Conservation (phyloP, 139 green algal species). For the Volvox reticuliferus region DNA sequence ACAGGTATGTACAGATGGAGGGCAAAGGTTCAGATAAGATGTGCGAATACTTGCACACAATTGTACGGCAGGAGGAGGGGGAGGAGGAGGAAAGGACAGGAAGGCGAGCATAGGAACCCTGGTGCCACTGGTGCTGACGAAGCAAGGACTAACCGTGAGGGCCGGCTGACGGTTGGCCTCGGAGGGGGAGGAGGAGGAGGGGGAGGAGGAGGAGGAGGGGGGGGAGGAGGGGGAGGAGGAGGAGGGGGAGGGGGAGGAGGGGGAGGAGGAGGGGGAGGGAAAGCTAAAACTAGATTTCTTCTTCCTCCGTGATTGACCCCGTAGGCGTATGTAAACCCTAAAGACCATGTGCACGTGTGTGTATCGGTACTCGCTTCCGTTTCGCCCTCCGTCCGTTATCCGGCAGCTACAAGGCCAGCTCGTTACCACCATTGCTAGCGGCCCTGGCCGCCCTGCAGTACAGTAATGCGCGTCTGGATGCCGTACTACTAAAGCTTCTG, state of each 20-base stretch:
- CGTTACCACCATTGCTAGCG: neutral
- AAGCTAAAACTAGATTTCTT: neutral
- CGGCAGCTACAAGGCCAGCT: neutral
- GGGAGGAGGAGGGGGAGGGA: neutral
- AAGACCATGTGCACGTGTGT: too few relatives aligned
- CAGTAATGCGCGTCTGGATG: constrained; percentile 6
- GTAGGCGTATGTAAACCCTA: too few relatives aligned
- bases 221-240: neutral
- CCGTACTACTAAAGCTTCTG: neutral
- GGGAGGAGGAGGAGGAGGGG: neutral
- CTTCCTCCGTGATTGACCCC: too few relatives aligned
- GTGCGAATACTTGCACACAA: too few relatives aligned
- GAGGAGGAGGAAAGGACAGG: neutral
- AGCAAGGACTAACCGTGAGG: too few relatives aligned
- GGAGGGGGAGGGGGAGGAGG: neutral
- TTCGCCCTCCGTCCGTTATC: neutral
- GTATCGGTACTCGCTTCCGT: too few relatives aligned
- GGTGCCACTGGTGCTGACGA: too few relatives aligned
- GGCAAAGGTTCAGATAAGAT: too few relatives aligned
- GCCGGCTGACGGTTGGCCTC: too few relatives aligned
- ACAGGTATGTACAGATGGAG: neutral
- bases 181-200: neutral
- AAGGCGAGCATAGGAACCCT: too few relatives aligned
- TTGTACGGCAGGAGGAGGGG: neutral
- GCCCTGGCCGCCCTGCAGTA: constrained; percentile 33